Evolutionary conservation across 805 yeast species (phyloP), one percentile per base, ranked within the genome.

Genomic region (Pichia sporocuriosa): DNA sequence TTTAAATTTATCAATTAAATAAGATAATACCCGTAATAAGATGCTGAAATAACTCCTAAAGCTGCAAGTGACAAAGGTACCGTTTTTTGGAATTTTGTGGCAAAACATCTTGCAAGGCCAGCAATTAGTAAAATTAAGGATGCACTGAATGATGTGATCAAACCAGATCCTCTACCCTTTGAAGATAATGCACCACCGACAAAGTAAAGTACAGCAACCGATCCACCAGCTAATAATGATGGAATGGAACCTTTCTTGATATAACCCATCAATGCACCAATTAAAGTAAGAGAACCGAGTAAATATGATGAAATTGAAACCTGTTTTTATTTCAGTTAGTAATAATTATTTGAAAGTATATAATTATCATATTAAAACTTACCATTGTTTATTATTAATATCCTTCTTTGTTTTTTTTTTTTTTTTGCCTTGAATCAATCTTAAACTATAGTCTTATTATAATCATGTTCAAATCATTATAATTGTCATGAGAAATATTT

Each of bases 71-170:
- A 57, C 37, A 84, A 55, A 3, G 97, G 97, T 43, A 89, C 75
- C 0, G 95, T 90, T 57, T 84, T 84, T 35, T 44, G 41, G 61
- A 81, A 77, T 5, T 63, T 56, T 8, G 77, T 69, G 27, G 78
- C 76, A 40, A 75, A 46, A 8, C 56, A 44, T 56, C 97, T 74
- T 26, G 78, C 74, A n/a, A 82, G 51, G 23, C 94, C 88, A 8
- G 90, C 89, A 31, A 72, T 72, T 10, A 82, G 61, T 52, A 89
- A 70, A 15, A 84, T 55, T 2, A 77, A 52, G 5, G 94, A 81
- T 2, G 89, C 74, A 11, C 79, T 82, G 42, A 88, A 64, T 0
- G 96, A 95, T 15, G 83, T 58, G 58, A 84, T 89, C 49, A 89
- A 70, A 33, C 96, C 96, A 63, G 75, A 76, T 56, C 84, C 88